Evolutionary conservation across 148 eudicot species (phyloP).

Genomic region (Chenopodium album): DNA sequence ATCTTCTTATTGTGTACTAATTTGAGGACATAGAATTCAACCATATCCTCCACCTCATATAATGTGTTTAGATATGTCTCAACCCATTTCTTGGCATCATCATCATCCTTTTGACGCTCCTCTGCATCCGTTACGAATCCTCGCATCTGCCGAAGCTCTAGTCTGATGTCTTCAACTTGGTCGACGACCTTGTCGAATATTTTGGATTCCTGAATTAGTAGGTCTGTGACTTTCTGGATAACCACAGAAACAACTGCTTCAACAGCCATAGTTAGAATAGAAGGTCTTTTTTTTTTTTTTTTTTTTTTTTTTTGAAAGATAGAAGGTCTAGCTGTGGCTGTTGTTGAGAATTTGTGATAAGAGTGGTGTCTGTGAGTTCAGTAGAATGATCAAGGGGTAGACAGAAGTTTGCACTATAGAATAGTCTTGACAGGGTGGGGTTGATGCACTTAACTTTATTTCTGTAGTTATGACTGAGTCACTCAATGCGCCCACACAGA

Average conservation of each 20-base stretch:
- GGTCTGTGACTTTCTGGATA: conserved; percentile 28
- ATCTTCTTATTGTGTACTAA: conserved; percentile 21
- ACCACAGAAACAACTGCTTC: conserved; percentile 32
- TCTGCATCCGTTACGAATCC: conserved; percentile 27
- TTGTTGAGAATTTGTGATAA: no score
- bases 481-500: no score
- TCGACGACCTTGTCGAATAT: conserved; percentile 22
- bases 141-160: conserved; percentile 21
- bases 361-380: no score
- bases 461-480: no score
- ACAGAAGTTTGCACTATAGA: no score
- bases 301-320: no score
- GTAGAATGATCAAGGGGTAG: no score
- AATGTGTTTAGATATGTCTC: conserved; percentile 17
- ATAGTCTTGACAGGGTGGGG: no score
- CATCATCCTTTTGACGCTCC: not conserved
- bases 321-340: no score
- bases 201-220: conserved; percentile 24
- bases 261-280: conserved; percentile 14
- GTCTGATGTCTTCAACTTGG: conserved; percentile 27
- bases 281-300: no score
- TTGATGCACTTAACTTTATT: no score
- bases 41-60: conserved; percentile 27
- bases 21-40: conserved; percentile 31
- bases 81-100: not conserved